Evolutionary conservation across 768 basidiomycete genomes (phyloP).

Genomic region (Podaxis rugospora): DNA sequence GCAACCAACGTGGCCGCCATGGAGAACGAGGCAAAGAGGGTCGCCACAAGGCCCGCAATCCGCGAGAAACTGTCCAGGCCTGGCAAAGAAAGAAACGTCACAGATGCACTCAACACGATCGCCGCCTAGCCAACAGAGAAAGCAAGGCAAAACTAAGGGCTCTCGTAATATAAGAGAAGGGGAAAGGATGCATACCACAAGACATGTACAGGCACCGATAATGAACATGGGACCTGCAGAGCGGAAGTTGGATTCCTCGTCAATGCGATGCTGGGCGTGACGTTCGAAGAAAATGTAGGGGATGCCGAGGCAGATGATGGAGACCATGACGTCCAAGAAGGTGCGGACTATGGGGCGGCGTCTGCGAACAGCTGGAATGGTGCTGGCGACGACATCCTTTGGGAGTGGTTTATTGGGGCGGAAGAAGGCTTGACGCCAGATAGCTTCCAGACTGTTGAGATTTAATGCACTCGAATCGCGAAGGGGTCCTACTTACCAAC

Average conservation of each 20-base stretch:
- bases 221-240: constrained; percentile 55
- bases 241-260: constrained; percentile 56
- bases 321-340: constrained; percentile 53
- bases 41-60: constrained; percentile 61
- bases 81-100: constrained; percentile 77
- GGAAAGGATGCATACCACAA: constrained; percentile 45
- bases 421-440: constrained; percentile 71
- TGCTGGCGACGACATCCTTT: constrained; percentile 33
- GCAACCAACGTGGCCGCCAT: constrained; percentile 68
- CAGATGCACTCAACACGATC: constrained; percentile 74
- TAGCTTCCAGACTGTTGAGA: constrained; percentile 30
- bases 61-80: constrained; percentile 63
- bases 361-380: constrained; percentile 22
- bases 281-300: constrained; percentile 72
- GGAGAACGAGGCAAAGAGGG: constrained; percentile 64
- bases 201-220: constrained; percentile 59
- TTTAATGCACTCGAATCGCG: no score
- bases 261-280: constrained; percentile 41
- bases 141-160: constrained; percentile 14
- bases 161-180: constrained; percentile 3
- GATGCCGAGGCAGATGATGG: constrained; percentile 69
- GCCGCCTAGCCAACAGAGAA: constrained; percentile 52
- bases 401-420: constrained; percentile 66
- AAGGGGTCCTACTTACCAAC: constrained; percentile 42
- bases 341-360: constrained; percentile 43